Conservation (phyloP, 192 early-diverging fungal genomes). For the Paraglomus brasilianum region DNA sequence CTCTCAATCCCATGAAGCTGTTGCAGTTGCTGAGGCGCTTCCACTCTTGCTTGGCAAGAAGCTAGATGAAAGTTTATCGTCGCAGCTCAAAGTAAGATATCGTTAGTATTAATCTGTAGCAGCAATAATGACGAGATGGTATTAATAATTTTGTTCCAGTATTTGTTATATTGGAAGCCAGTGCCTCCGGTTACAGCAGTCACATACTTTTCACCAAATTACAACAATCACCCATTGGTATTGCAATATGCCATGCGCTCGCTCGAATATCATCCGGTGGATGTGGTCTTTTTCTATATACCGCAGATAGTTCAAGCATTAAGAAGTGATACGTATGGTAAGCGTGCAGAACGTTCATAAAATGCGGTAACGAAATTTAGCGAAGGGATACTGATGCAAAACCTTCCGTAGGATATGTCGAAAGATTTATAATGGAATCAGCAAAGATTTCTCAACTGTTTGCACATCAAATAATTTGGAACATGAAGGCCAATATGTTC, state of each 20-base stretch:
- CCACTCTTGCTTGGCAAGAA: slow-evolving; percentile 69
- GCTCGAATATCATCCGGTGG: slow-evolving; percentile 86
- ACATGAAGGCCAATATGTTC: slow-evolving; percentile 97
- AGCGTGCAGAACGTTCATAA: background rate
- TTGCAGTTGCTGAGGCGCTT: slow-evolving; percentile 73
- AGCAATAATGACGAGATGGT: no score
- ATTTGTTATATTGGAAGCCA: slow-evolving; percentile 85
- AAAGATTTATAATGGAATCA: slow-evolving; percentile 91
- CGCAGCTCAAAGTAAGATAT: slow-evolving; percentile 35
- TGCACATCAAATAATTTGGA: slow-evolving; percentile 99
- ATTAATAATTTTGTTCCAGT: slow-evolving; percentile 37
- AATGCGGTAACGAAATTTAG: no score
- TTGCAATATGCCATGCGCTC: slow-evolving; percentile 94
- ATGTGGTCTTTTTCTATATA: slow-evolving; percentile 97
- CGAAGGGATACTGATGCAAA: no score
- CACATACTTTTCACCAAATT: slow-evolving; percentile 70
- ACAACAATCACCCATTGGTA: slow-evolving; percentile 80
- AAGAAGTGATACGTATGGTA: slow-evolving; percentile 68
- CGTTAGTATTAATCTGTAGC: slow-evolving; percentile 29
- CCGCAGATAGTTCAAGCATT: slow-evolving; percentile 98
- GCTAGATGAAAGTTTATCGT: slow-evolving; percentile 34
- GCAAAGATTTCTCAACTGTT: slow-evolving; percentile 93
- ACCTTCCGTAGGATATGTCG: slow-evolving; percentile 77
- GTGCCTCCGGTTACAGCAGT: slow-evolving; percentile 90
- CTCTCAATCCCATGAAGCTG: slow-evolving; percentile 62